Percentiles rank a stretch among this genome's conserved stretches.
These are phyloP conservation scores for Coemansia sp. DNA, from an alignment of 192 early-diverging fungal genomes.

Conservation along the genomic window DNA sequence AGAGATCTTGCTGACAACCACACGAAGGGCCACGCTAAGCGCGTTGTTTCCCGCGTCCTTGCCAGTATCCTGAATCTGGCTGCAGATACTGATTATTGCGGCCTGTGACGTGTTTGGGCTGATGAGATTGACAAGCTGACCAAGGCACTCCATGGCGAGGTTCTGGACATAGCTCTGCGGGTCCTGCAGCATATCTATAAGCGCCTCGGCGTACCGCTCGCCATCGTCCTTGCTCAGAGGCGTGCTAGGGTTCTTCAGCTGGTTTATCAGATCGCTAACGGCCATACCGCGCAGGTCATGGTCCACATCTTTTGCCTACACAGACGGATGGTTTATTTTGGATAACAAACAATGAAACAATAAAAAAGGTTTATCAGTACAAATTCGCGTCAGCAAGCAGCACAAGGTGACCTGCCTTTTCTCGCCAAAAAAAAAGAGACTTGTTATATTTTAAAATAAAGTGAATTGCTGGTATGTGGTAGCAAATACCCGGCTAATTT, in stretches of 20 bases:
- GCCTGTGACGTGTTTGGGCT: conserved; percentile 14
- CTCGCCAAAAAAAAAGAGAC: too few relatives aligned
- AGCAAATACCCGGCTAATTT: background rate
- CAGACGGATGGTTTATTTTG: background rate
- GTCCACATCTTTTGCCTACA: conserved; percentile 39
- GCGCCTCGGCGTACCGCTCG: conserved; percentile 16
- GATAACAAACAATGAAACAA: background rate
- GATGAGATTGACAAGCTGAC: conserved; percentile 27
- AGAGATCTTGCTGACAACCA: conserved; percentile 25
- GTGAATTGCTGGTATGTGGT: too few relatives aligned
- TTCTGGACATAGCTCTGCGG: conserved; percentile 51
- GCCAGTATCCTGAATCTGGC: conserved; percentile 12
- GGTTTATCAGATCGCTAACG: conserved; percentile 31
- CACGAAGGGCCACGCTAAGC: conserved; percentile 40
- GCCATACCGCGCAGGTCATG: conserved; percentile 48
- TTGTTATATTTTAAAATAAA: too few relatives aligned
- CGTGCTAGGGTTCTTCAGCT: conserved; percentile 8
- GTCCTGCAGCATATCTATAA: conserved; percentile 30
- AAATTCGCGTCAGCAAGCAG: too few relatives aligned
- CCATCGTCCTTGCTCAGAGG: conserved; percentile 28
- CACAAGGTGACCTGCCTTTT: too few relatives aligned
- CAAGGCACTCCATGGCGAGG: conserved; percentile 44
- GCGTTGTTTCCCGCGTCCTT: conserved; percentile 14
- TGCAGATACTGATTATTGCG: conserved; percentile 24
- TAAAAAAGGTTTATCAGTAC: too few relatives aligned